Conservation (phyloP, 1,284 basidiomycete species). For the Inonotus hispidus region DNA sequence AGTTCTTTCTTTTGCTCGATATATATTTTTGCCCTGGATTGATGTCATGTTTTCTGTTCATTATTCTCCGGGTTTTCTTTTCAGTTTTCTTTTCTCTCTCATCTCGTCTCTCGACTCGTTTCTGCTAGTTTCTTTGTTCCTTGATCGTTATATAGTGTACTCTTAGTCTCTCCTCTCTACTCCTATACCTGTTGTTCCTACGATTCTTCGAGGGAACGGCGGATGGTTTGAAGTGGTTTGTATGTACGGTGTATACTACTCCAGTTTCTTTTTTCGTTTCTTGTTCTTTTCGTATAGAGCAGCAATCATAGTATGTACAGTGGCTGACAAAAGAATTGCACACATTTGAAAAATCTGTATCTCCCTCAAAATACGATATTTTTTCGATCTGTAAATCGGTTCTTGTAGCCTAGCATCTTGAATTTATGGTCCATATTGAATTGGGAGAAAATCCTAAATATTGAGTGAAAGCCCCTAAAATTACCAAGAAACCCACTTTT, state of each 20-base stretch:
- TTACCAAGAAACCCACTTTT: too few species aligned
- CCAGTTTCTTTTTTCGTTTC: not conserved
- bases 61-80: not conserved
- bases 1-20: not conserved
- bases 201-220: not conserved
- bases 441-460: too few species aligned
- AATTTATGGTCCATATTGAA: too few species aligned
- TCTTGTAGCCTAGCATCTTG: too few species aligned
- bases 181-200: not conserved
- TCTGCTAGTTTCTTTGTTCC: too few species aligned
- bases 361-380: too few species aligned
- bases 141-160: slow-evolving; percentile 9
- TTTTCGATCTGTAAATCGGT: too few species aligned
- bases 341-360: too few species aligned
- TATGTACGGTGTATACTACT: slow-evolving; percentile 12
- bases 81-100: not conserved
- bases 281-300: not conserved
- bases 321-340: not conserved
- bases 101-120: not conserved
- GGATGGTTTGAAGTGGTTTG: slow-evolving; percentile 1
- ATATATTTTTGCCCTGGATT: not conserved
- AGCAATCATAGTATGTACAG: not conserved
- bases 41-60: not conserved
- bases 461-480: too few species aligned
- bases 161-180: not conserved